Evolutionary conservation across 495 filamentous ascomycete genomes (phyloP).

Genomic region (Penicillium cosmopolitanum): DNA sequence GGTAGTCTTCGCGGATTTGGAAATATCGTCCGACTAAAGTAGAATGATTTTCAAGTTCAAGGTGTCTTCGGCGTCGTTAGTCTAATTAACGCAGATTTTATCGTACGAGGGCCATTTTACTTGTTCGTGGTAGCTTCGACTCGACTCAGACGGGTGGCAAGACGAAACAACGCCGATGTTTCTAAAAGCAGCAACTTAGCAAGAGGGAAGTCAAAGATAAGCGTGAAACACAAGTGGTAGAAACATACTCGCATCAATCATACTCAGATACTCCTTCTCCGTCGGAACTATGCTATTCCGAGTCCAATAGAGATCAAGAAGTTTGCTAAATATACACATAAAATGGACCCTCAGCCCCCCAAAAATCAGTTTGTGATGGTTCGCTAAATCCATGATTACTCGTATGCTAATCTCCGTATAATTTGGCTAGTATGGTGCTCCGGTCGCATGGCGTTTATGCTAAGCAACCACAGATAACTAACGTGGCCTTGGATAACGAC

Average conservation of each 20-base stretch:
- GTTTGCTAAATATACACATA: neutral
- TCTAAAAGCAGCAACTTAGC: neutral
- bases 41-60: neutral
- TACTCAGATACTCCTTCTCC: neutral
- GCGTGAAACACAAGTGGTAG: neutral
- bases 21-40: neutral
- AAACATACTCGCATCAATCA: slow-evolving; percentile 3
- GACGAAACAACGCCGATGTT: neutral
- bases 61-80: neutral
- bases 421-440: neutral
- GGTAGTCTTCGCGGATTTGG: slow-evolving; percentile 5
- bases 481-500: no score
- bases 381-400: neutral
- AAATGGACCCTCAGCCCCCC: neutral
- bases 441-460: neutral
- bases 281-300: neutral
- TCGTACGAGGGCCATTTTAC: neutral
- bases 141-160: neutral
- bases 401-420: neutral
- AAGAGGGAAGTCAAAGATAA: neutral
- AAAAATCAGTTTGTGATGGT: slow-evolving; percentile 1
- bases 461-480: neutral
- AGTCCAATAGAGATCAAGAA: slow-evolving; percentile 4
- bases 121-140: neutral
- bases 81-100: neutral